phyloP scores from a whole-genome alignment of 345 rosid species.

The Rhodamnia rubescens region DNA sequence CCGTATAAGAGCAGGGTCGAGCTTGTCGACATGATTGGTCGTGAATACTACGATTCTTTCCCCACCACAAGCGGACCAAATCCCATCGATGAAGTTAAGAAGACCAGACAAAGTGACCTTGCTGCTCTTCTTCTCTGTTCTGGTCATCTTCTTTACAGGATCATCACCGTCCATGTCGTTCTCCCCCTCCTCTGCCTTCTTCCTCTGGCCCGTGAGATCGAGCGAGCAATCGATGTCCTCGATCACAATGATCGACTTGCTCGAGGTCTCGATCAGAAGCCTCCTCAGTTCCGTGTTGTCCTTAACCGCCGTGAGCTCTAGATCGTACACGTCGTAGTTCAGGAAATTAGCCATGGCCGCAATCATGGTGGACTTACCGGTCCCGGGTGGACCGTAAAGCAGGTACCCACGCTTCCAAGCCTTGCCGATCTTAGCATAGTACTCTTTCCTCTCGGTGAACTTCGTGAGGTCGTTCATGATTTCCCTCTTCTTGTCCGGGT shows the following conservation, averaged over 20 bases:
- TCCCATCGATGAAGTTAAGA: conserved; percentile 9
- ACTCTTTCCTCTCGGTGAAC: conserved; percentile 10
- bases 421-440: conserved; percentile 10
- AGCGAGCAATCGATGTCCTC: conserved; percentile 21
- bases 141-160: neutral
- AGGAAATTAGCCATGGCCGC: conserved; percentile 15
- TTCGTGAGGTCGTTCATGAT: conserved; percentile 4
- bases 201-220: conserved; percentile 12
- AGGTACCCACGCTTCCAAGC: conserved; percentile 12
- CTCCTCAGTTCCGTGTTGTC: conserved; percentile 12
- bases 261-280: conserved; percentile 6
- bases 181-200: neutral
- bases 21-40: conserved; percentile 11
- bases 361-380: conserved; percentile 19
- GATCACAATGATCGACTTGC: conserved; percentile 17
- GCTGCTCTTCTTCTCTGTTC: conserved; percentile 1
- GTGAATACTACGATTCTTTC: conserved; percentile 17
- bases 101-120: conserved; percentile 19
- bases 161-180: neutral
- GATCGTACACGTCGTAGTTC: conserved; percentile 9
- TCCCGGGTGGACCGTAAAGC: conserved; percentile 13
- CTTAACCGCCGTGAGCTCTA: conserved; percentile 13
- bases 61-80: conserved; percentile 17
- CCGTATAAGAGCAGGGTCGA: conserved; percentile 16
- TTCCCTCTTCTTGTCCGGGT: conserved; percentile 5